A percentile compares a stretch with the other conserved stretches of the same genome.
Conservation (phyloP, 192 early-diverging fungal genomes). For the Paraglomus occultum region DNA sequence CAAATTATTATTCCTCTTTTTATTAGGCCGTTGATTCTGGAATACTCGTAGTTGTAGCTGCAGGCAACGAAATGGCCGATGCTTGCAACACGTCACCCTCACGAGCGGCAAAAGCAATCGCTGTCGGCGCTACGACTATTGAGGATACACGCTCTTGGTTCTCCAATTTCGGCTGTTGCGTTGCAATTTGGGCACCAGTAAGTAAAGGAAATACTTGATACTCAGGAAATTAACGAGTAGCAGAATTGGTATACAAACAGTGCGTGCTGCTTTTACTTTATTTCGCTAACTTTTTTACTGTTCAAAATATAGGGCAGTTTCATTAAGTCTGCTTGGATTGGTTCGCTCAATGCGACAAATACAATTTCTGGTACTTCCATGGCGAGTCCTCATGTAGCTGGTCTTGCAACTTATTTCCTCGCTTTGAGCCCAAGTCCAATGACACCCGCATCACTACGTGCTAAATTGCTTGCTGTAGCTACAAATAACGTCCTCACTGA, state of each 20-base stretch:
- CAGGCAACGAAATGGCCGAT: constrained; percentile 73
- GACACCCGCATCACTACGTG: constrained; percentile 58
- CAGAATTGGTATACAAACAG: no score
- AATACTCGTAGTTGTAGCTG: constrained; percentile 80
- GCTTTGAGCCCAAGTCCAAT: constrained; percentile 46
- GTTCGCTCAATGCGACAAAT: constrained; percentile 71
- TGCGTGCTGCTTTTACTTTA: no score
- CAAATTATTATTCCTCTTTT: constrained; percentile 46
- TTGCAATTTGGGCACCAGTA: constrained; percentile 83
- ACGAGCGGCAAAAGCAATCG: constrained; percentile 64
- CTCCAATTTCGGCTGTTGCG: constrained; percentile 84
- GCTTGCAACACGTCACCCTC: constrained; percentile 82
- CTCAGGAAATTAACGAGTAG: no score
- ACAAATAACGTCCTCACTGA: constrained; percentile 49
- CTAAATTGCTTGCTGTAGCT: constrained; percentile 49
- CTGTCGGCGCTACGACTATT: constrained; percentile 75
- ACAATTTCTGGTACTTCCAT: constrained; percentile 92
- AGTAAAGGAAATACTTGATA: no score
- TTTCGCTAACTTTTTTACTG: no score
- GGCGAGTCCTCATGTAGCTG: constrained; percentile 87
- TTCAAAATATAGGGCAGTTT: constrained; percentile 62
- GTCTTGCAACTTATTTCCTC: constrained; percentile 74
- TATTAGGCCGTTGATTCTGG: constrained; percentile 51
- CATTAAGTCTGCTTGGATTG: constrained; percentile 62
- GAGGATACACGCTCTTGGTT: constrained; percentile 72